Evolutionary conservation across 768 basidiomycete genomes (phyloP), one percentile per base, ranked within the genome.

Genomic region (Obba rivulosa): DNA sequence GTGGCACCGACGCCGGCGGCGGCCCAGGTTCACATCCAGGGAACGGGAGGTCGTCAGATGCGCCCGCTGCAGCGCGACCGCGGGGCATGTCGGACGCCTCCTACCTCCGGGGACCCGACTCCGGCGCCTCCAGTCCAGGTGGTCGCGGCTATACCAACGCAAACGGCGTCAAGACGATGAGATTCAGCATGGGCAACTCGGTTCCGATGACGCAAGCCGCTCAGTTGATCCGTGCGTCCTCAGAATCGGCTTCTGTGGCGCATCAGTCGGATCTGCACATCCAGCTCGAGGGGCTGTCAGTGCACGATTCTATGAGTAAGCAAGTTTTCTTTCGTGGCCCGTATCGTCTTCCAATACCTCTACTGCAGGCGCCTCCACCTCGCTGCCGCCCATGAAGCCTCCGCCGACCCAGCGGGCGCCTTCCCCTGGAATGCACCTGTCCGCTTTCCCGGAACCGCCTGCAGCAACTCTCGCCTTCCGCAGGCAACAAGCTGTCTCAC

Each of bases 71-170:
- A 54, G 59, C 78, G 13, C 73, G 78, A 2, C 82, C 83, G 17
- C 76, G 87, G 44, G 86, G 86, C n/a, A 79, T 86, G 52, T 85
- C 84, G 24, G 87, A 90, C 57, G 77, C 79, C n/a, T 76, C 59
- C 41, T 62, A 62, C 14, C 58, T 66, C 54, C 61, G 66, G 8
- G 55, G 64, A 20, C 43, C 55, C 9, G 68, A 54, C 1, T 40
- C 46, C 49, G 28, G 55, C 45, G 28, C 57, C 31, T 49, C 64
- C 41, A 51, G 59, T 23, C 43, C 51, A 10, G 42, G 45, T 23
- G 45, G 47, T n/a, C 21, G 41, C 45, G 37, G 51, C 18, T 23
- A 48, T 46, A 5, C 38, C 34, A 16, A 35, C 23, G 31, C 11
- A 20, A 45, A 34, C 34, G 45, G 22, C 31, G 46, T 43, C 18